Evolutionary conservation across 2,329 filamentous ascomycete genomes (phyloP), one percentile per base, ranked within the genome.

Genomic region (Colletotrichum sp.): DNA sequence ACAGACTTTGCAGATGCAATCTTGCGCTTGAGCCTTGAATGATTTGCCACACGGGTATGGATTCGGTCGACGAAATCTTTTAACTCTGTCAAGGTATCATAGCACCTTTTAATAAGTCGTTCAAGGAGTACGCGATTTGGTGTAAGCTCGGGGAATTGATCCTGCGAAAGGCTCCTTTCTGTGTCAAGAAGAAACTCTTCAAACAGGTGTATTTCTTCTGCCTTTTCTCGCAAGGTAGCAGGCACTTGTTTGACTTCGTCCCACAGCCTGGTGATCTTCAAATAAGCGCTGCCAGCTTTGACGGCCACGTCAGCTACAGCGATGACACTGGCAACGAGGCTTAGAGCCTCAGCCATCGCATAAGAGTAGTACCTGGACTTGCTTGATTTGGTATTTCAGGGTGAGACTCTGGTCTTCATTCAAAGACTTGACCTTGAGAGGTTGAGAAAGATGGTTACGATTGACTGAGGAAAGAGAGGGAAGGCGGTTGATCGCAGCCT

Each of bases 41-140:
- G 16, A 0, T 0, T n/a, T 6, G 36, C 0, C 0, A 18, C 8
- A 1, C 36, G 16, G 4, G 0, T 5, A 9, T 43, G 8, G 1
- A 43, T 43, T 10, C 3, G 36, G 1, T 43, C 36, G 16, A 43
- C 36, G 0, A 16, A 43, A 0, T 43, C 16, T 1, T 43, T n/a
- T 9, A 43, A 2, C 16, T 43, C 16, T n/a, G n/a, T n/a, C n/a
- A n/a, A 43, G 36, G 36, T n/a, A 18, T n/a, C 0, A 10, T n/a
- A 2, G 8, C 36, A n/a, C 0, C 16, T 43, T 10, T 0, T 6
- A 4, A 43, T 10, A 2, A 43, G 36, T 9, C 36, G 16, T 1
- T 43, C 36, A 3, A n/a, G 16, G 0, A 43, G 8, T 0, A 0
- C 4, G 8, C 0, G 36, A 43, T 43, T 43, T 0, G 36, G 36